A percentile compares a stretch with the other conserved stretches of the same genome.
phyloP scores from a whole-genome alignment of 1,139 yeast species.

The Sugiyamaella xylanicola region DNA sequence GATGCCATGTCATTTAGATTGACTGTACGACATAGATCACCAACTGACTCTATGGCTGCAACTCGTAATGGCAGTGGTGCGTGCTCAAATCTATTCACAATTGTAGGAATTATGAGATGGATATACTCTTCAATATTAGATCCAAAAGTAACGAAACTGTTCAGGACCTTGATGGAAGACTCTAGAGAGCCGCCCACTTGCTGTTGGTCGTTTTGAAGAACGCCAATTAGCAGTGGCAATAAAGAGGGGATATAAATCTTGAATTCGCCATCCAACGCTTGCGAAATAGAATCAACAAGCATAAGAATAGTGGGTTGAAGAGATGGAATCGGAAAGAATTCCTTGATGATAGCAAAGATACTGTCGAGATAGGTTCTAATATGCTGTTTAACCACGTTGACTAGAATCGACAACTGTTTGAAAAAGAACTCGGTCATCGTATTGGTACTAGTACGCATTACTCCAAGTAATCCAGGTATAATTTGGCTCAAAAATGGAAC shows the following conservation, averaged over 20 bases:
- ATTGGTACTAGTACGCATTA: slow-evolving; percentile 82
- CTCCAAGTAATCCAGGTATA: slow-evolving; percentile 82
- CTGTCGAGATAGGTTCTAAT: slow-evolving; percentile 79
- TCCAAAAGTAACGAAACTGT: slow-evolving; percentile 88
- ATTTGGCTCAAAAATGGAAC: slow-evolving; percentile 84
- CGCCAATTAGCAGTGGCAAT: slow-evolving; percentile 71
- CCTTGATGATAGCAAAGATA: slow-evolving; percentile 75
- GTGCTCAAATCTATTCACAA: slow-evolving; percentile 77
- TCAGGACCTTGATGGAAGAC: slow-evolving; percentile 75
- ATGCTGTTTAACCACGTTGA: slow-evolving; percentile 84
- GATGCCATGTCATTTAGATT: slow-evolving; percentile 87
- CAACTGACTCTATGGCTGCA: slow-evolving; percentile 82
- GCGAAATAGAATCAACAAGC: slow-evolving; percentile 80
- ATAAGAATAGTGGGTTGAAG: slow-evolving; percentile 79
- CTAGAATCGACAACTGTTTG: slow-evolving; percentile 80
- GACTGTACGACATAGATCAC: slow-evolving; percentile 74
- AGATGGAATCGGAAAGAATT: slow-evolving; percentile 67
- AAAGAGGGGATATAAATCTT: slow-evolving; percentile 79
- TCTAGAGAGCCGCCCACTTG: slow-evolving; percentile 54
- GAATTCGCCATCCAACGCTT: slow-evolving; percentile 89
- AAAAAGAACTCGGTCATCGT: slow-evolving; percentile 86
- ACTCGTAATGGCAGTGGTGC: slow-evolving; percentile 60
- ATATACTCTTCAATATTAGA: slow-evolving; percentile 84
- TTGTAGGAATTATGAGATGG: slow-evolving; percentile 81
- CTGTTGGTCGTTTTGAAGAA: slow-evolving; percentile 70